These are phyloP conservation scores for Cutaneotrichosporon spelunceum DNA, from an alignment of 1,284 basidiomycete species.

Conservation along the genomic window DNA sequence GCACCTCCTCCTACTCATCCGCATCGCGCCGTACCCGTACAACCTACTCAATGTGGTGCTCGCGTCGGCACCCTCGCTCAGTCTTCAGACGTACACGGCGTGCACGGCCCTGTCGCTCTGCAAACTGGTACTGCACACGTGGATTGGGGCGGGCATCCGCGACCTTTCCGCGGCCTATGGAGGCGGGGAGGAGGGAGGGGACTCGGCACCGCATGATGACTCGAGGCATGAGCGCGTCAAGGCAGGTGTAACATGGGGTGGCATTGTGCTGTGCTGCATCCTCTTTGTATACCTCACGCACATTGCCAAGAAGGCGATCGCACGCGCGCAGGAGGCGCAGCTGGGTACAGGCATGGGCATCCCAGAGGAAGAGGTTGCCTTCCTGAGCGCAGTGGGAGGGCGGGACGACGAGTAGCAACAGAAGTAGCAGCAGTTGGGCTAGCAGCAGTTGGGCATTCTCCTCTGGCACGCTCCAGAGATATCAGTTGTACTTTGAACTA, in stretches of 20 bases:
- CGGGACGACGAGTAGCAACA: conserved; percentile 2
- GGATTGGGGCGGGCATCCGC: conserved; percentile 44
- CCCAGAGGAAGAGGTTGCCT: conserved; percentile 25
- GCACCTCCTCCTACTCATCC: conserved; percentile 55
- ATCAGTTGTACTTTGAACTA: conserved; percentile 8
- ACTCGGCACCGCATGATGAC: conserved; percentile 13
- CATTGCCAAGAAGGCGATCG: conserved; percentile 51
- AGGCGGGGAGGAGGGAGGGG: background rate
- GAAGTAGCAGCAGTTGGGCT: background rate
- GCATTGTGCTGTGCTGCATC: conserved; percentile 50
- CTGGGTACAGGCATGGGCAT: conserved; percentile 5
- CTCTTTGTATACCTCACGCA: conserved; percentile 55
- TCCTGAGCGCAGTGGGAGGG: conserved; percentile 13
- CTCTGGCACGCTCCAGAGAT: background rate
- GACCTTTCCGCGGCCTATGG: conserved; percentile 32
- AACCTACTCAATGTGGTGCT: conserved; percentile 57
- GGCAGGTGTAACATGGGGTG: conserved; percentile 41
- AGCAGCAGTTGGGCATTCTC: background rate
- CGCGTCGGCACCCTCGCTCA: conserved; percentile 53
- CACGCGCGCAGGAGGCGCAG: conserved; percentile 37
- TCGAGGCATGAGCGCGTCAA: conserved; percentile 32
- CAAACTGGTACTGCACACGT: conserved; percentile 52
- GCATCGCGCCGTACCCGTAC: conserved; percentile 56
- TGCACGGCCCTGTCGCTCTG: conserved; percentile 55
- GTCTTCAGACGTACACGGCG: conserved; percentile 52